Evolutionary conservation across 2,329 filamentous ascomycete genomes (phyloP).

Genomic region (Pezicula neosporulosa): DNA sequence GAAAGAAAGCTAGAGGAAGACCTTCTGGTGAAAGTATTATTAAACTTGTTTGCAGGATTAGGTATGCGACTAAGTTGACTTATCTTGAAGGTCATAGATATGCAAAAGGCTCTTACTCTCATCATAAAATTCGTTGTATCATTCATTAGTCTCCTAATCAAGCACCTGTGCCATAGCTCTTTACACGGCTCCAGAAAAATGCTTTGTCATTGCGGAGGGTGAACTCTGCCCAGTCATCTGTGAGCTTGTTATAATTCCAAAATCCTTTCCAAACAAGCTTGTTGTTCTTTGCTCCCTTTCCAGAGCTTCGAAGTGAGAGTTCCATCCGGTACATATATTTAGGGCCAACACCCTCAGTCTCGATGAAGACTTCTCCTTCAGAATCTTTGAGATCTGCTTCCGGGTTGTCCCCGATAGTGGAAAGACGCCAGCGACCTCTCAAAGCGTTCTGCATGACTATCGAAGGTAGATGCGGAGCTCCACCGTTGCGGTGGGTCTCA

Average conservation of each 20-base stretch:
- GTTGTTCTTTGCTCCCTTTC: conserved; percentile 69
- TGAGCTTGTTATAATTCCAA: conserved; percentile 85
- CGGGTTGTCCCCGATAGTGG: conserved; percentile 20
- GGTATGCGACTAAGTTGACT: too few species aligned
- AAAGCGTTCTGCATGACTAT: conserved; percentile 66
- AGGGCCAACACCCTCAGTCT: conserved; percentile 75
- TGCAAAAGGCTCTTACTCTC: too few species aligned
- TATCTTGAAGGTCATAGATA: too few species aligned
- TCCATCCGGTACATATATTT: conserved; percentile 88
- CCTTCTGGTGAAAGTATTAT: too few species aligned
- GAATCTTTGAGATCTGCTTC: conserved; percentile 34
- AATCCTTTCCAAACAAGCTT: conserved; percentile 87
- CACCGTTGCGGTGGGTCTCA: conserved; percentile 24
- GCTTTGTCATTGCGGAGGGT: conserved; percentile 58
- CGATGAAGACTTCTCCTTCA: conserved; percentile 72
- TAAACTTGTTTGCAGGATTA: too few species aligned
- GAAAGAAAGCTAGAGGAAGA: too few species aligned
- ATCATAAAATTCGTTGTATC: too few species aligned
- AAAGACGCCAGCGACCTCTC: conserved; percentile 63
- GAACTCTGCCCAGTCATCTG: conserved; percentile 89
- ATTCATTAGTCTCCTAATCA: conserved; percentile 17
- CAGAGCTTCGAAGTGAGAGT: conserved; percentile 63
- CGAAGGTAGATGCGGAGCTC: conserved; percentile 37
- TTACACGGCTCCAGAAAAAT: conserved; percentile 65
- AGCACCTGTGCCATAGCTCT: conserved; percentile 53